Percentiles rank a stretch among this genome's conserved stretches.
These are phyloP conservation scores for Macrocybe gigantea DNA, from an alignment of 768 basidiomycete genomes.

Conservation along the genomic window DNA sequence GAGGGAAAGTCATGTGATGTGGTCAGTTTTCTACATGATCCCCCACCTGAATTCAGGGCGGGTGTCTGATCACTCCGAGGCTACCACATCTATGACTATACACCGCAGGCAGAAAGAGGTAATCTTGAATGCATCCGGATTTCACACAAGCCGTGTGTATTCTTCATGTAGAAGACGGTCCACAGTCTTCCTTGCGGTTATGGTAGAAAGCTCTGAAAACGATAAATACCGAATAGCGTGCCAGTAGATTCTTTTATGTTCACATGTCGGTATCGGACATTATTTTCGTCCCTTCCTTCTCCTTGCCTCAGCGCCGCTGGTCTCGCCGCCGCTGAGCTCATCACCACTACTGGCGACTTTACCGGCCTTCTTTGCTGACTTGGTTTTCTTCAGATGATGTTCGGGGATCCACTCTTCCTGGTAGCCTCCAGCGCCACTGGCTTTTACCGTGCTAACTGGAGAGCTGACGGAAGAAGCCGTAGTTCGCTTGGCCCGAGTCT, in stretches of 20 bases:
- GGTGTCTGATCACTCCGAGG: too few species aligned
- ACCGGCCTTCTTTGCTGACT: conserved; percentile 30
- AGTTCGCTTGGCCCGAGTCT: conserved; percentile 41
- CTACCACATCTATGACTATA: too few species aligned
- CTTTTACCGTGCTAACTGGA: conserved; percentile 53
- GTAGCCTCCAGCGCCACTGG: conserved; percentile 64
- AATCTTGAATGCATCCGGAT: too few species aligned
- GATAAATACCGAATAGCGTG: conserved; percentile 9
- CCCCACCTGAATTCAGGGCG: too few species aligned
- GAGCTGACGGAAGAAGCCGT: conserved; percentile 39
- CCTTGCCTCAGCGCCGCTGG: conserved; percentile 58
- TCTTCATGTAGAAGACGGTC: too few species aligned
- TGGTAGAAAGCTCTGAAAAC: too few species aligned
- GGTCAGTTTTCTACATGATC: too few species aligned
- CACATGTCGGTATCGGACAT: background rate
- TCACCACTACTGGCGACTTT: conserved; percentile 46
- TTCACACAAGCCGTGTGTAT: too few species aligned
- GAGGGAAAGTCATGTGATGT: too few species aligned
- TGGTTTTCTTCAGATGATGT: conserved; percentile 68
- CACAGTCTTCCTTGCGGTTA: too few species aligned
- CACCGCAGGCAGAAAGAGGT: too few species aligned
- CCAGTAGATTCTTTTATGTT: conserved; percentile 5
- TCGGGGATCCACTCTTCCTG: conserved; percentile 93
- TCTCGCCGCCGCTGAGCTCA: conserved; percentile 61
- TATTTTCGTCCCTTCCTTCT: conserved; percentile 48